These are phyloP conservation scores for Solanum dulcamara DNA, from an alignment of 257 asterid genomes.

Conservation along the genomic window DNA sequence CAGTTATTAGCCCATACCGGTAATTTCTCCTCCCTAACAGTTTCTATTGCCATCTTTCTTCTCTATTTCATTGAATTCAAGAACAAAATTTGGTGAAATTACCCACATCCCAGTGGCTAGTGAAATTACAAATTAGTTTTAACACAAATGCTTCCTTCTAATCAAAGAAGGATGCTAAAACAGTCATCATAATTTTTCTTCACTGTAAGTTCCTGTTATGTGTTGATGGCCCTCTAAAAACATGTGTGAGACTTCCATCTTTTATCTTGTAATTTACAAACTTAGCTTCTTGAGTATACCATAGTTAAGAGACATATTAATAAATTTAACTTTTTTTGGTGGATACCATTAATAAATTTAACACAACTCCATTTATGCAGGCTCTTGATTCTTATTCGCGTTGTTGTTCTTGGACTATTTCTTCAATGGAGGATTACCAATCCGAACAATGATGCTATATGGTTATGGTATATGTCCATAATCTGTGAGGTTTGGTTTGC, in stretches of 20 bases:
- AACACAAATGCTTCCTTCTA: not conserved
- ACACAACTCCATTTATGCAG: constrained; percentile 18
- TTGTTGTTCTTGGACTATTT: constrained; percentile 63
- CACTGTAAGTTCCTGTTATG: not conserved
- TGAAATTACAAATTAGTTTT: not conserved
- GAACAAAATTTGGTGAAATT: not conserved
- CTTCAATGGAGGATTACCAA: constrained; percentile 59
- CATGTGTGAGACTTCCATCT: not conserved
- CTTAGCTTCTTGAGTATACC: not conserved
- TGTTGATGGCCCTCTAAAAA: not conserved
- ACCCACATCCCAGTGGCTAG: not conserved
- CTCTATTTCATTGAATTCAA: not conserved
- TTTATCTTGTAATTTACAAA: not conserved
- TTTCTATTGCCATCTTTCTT: not conserved
- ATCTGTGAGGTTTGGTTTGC: constrained; percentile 88
- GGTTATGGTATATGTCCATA: constrained; percentile 84
- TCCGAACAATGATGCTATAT: constrained; percentile 71
- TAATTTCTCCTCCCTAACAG: constrained; percentile 6
- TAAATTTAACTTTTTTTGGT: not conserved
- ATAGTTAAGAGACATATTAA: not conserved
- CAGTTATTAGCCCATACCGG: constrained; percentile 74
- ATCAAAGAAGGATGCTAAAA: not conserved
- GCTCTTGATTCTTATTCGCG: constrained; percentile 63
- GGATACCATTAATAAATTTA: not conserved
- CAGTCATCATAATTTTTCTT: not conserved